These are phyloP conservation scores for Ophiocordyceps camponoti-saundersi DNA, from an alignment of 2,329 filamentous ascomycete species.

Conservation along the genomic window DNA sequence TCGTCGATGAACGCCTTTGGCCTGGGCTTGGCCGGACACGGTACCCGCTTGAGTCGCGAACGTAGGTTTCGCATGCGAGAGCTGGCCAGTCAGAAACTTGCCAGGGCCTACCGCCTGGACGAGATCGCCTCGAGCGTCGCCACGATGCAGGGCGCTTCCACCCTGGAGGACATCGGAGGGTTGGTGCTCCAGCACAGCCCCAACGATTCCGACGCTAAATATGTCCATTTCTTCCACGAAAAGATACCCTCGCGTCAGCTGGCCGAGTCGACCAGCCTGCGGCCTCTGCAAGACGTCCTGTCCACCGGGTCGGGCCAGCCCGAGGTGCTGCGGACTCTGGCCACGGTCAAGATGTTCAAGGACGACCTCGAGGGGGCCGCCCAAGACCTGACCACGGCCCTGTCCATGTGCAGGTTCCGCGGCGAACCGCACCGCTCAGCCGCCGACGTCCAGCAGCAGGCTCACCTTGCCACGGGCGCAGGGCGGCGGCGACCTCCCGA, in stretches of 20 bases:
- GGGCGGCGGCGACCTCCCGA: slow-evolving; percentile 15
- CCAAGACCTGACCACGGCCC: slow-evolving; percentile 51
- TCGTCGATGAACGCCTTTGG: slow-evolving; percentile 7
- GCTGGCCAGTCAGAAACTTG: slow-evolving; percentile 62
- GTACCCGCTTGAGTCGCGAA: slow-evolving; percentile 56
- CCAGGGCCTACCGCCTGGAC: slow-evolving; percentile 61
- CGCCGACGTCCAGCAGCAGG: slow-evolving; percentile 31
- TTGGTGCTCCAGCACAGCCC: slow-evolving; percentile 55
- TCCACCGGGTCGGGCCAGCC: slow-evolving; percentile 43
- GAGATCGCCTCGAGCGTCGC: slow-evolving; percentile 72
- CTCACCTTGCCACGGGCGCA: slow-evolving; percentile 11
- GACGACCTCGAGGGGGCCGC: slow-evolving; percentile 54
- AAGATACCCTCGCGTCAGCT: slow-evolving; percentile 66
- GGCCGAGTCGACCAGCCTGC: slow-evolving; percentile 52
- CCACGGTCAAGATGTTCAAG: slow-evolving; percentile 59
- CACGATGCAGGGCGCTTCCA: slow-evolving; percentile 66
- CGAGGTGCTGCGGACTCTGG: slow-evolving; percentile 54
- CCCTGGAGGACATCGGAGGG: slow-evolving; percentile 58
- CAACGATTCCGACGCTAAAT: slow-evolving; percentile 57
- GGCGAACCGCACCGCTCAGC: slow-evolving; percentile 33
- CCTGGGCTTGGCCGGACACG: slow-evolving; percentile 32
- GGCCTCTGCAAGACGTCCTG: slow-evolving; percentile 52
- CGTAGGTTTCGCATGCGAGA: slow-evolving; percentile 65
- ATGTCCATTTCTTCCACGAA: slow-evolving; percentile 87
- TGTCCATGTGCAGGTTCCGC: slow-evolving; percentile 36